phyloP scores from a whole-genome alignment of 306 rosid genomes.

The Cucurbita moschata region DNA sequence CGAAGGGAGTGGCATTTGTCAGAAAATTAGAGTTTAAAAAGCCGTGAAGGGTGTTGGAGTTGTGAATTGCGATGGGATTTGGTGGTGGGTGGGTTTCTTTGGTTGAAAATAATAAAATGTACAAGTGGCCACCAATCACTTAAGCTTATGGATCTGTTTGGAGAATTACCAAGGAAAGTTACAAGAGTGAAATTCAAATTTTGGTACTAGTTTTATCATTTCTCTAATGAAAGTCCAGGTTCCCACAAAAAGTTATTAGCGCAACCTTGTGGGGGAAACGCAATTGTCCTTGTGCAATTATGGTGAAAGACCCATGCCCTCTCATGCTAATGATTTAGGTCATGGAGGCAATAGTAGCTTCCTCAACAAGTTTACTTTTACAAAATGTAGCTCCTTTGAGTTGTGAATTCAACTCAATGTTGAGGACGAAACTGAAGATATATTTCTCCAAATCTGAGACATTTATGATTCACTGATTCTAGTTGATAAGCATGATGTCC shows the following conservation, averaged over 20 bases:
- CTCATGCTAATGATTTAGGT: not conserved
- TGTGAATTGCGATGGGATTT: not conserved
- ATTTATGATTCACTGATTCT: not conserved
- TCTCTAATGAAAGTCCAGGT: not conserved
- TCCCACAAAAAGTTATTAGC: not conserved
- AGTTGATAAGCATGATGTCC: not conserved
- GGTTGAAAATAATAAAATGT: not conserved
- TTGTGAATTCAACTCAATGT: not conserved
- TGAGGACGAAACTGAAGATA: not conserved
- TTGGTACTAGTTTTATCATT: not conserved
- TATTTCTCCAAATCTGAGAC: not conserved
- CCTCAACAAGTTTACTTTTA: not conserved
- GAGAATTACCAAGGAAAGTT: not conserved
- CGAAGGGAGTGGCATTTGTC: not conserved
- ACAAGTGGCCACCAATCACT: not conserved
- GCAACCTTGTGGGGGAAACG: not conserved
- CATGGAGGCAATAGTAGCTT: not conserved
- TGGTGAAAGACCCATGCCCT: not conserved
- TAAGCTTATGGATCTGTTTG: not conserved
- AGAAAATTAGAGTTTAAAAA: not conserved
- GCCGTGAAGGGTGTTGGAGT: not conserved
- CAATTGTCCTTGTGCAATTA: not conserved
- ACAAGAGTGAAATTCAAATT: not conserved
- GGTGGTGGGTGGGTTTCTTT: not conserved
- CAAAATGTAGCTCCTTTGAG: not conserved